Evolutionary conservation across 345 rosid genomes (phyloP).

Genomic region (Gossypium sturtianum): DNA sequence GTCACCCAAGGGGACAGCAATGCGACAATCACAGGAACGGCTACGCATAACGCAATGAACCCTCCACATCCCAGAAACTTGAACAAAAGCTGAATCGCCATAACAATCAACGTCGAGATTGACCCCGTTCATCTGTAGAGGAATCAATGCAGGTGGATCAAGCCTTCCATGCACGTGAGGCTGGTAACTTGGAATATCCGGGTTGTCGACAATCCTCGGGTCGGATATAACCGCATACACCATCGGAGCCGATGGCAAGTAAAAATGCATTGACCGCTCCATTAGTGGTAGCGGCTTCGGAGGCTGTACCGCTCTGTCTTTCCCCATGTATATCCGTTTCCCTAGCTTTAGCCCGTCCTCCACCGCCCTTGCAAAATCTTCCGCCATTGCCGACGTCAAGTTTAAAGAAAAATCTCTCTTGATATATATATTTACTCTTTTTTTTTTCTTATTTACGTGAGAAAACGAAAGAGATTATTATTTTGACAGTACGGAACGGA

Average conservation of each 20-base stretch:
- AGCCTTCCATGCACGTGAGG: conserved; percentile 92
- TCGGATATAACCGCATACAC: conserved; percentile 74
- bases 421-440: no score
- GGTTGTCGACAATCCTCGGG: conserved; percentile 91
- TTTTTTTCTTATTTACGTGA: background rate
- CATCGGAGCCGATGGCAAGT: conserved; percentile 77
- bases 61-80: conserved; percentile 68
- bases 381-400: conserved; percentile 40
- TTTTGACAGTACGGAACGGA: background rate
- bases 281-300: conserved; percentile 50
- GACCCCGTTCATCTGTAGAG: conserved; percentile 75
- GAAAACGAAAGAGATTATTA: background rate
- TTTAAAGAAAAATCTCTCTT: background rate
- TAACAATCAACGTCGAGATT: conserved; percentile 59
- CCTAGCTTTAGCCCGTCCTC: conserved; percentile 83
- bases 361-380: conserved; percentile 67
- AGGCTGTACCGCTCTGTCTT: conserved; percentile 61
- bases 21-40: conserved; percentile 69
- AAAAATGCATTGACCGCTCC: conserved; percentile 43
- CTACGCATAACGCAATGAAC: conserved; percentile 96
- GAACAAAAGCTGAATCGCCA: conserved; percentile 51
- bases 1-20: conserved; percentile 89
- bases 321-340: conserved; percentile 70
- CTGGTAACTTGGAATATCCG: conserved; percentile 94
- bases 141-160: conserved; percentile 88